Evolutionary conservation across 345 rosid genomes (phyloP), one percentile per base, ranked within the genome.

Genomic region (Carallia pectinifolia): DNA sequence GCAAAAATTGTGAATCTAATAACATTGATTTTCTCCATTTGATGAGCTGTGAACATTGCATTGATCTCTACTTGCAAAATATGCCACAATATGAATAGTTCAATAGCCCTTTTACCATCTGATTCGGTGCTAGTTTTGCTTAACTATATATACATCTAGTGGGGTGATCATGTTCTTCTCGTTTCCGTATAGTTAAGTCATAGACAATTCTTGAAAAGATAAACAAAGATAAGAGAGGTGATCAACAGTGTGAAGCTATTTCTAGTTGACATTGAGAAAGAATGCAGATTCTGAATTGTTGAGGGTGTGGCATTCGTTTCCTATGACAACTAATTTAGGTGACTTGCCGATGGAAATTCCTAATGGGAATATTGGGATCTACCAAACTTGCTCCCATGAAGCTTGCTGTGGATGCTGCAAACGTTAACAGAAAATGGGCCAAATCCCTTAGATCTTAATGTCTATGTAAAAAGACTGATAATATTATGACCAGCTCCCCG

Each of bases 11-110:
- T 33, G 9, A 72, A 1, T 47, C 10, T 16, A 50, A 48, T 59
- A 58, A 58, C 16, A 19, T 39, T 36, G 38, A 68, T 34, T 37
- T 47, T 64, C 59, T 52, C 53, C 80, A 68, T 76, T 39, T 65
- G 60, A 9, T 65, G 60, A 9, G 60, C 5, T 44, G 3, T 31
- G 31, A 7, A 55, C 31, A 8, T 19, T 55, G 60, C 60, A 23
- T 23, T 4, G 12, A 29, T 9, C 6, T 29, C 60, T 19, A 55
- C 13, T 23, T 19, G 27, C 60, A 23, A 33, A 33, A 16, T 12
- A 44, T 19, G 9, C 13, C 34, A 10, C 15, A 34, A 37, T 53
- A 29, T 1, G 15, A 9, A n/a, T 4, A n/a, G 23, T 16, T 15
- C 17, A n/a, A 54, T 53, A 23, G 60, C 58, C 56, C 33, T 53